phyloP scores from a whole-genome alignment of 2,329 filamentous ascomycete genomes.

The Keithomyces neogunnii region DNA sequence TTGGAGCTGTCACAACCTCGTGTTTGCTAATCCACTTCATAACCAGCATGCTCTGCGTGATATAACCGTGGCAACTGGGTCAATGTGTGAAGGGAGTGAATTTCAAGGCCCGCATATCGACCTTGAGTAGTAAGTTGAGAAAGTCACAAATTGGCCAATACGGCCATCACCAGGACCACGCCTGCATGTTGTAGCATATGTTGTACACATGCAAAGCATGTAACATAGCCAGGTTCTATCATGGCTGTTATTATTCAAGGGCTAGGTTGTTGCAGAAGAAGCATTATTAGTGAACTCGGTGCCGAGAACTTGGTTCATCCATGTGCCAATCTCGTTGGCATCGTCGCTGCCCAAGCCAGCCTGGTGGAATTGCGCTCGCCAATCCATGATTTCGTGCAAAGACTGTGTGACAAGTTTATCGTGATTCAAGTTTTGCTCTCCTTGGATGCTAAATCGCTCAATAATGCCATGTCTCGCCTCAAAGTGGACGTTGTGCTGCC shows the following conservation, averaged over 20 bases:
- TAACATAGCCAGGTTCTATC: too few species aligned
- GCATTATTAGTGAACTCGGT: conserved; percentile 15
- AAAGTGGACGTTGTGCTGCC: conserved; percentile 24
- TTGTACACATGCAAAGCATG: too few species aligned
- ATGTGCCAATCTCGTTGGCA: conserved; percentile 17
- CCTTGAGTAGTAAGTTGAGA: too few species aligned
- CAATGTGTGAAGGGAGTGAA: too few species aligned
- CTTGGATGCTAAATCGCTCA: conserved; percentile 22
- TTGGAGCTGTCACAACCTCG: too few species aligned
- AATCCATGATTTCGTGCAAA: conserved; percentile 17
- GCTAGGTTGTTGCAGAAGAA: conserved; percentile 1
- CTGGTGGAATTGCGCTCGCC: conserved; percentile 14
- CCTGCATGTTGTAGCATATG: too few species aligned
- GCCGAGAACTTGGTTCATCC: conserved; percentile 24
- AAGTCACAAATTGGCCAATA: too few species aligned
- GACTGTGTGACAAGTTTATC: not conserved
- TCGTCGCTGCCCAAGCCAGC: conserved; percentile 16
- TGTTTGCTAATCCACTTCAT: too few species aligned
- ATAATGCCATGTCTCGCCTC: conserved; percentile 29
- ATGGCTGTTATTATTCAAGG: not conserved
- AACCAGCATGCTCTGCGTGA: too few species aligned
- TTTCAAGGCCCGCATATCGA: too few species aligned
- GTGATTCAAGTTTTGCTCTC: conserved; percentile 1
- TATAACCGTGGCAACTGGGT: too few species aligned
- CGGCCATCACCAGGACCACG: too few species aligned